Conservation (phyloP, 2,329 filamentous ascomycete species). For the Dactylellina cionopaga region DNA sequence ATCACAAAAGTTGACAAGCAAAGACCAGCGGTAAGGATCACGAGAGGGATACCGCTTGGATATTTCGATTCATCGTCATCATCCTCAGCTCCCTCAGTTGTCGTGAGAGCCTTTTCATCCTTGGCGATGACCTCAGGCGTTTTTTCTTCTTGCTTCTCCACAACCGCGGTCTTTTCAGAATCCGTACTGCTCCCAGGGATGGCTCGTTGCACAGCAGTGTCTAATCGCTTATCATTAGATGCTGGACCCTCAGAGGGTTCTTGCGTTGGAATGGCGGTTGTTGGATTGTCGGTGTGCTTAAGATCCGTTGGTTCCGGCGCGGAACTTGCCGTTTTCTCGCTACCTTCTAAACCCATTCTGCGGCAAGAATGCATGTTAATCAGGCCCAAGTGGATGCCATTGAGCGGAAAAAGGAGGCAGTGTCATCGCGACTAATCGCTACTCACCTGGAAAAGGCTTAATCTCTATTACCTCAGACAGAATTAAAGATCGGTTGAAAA, state of each 20-base stretch:
- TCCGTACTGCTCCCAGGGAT: slow-evolving; percentile 29
- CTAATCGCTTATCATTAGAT: slow-evolving; percentile 23
- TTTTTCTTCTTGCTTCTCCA: slow-evolving; percentile 25
- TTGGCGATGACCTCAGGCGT: slow-evolving; percentile 2
- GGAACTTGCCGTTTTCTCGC: slow-evolving; percentile 52
- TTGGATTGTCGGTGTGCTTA: slow-evolving; percentile 23
- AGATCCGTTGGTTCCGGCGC: slow-evolving; percentile 41
- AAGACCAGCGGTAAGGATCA: slow-evolving; percentile 40
- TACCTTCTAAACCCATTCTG: slow-evolving; percentile 51
- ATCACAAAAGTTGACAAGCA: slow-evolving; percentile 50
- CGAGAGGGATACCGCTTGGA: slow-evolving; percentile 29
- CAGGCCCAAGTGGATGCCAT: slow-evolving; percentile 15
- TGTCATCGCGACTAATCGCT: not conserved
- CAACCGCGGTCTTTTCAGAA: slow-evolving; percentile 35
- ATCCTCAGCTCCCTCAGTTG: not conserved
- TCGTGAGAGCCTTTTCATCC: slow-evolving; percentile 35
- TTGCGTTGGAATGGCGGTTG: slow-evolving; percentile 27
- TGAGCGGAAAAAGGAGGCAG: slow-evolving; percentile 16
- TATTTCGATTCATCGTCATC: slow-evolving; percentile 50
- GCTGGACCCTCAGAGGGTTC: slow-evolving; percentile 15
- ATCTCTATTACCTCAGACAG: no score
- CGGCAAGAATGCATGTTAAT: slow-evolving; percentile 45
- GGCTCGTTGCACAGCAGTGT: slow-evolving; percentile 22
- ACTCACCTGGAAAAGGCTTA: slow-evolving; percentile 30
- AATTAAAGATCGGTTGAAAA: not conserved